Conservation (phyloP, 306 rosid species). For the Inga laurina region DNA sequence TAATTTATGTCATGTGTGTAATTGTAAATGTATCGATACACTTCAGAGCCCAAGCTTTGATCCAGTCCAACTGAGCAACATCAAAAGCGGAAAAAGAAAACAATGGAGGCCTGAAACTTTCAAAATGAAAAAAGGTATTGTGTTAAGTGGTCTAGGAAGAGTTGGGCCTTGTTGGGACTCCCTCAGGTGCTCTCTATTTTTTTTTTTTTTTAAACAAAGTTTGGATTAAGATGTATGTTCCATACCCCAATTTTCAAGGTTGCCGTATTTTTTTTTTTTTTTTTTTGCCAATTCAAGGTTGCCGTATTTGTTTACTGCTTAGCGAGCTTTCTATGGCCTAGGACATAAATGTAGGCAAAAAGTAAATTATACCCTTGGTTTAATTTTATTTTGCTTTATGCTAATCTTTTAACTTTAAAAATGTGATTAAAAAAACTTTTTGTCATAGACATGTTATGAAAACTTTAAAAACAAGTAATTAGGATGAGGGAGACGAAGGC, state of each 20-base stretch:
- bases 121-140: neutral
- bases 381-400: too few species aligned
- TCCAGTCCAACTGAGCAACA: neutral
- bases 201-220: neutral
- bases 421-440: too few species aligned
- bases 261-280: fast-evolving
- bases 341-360: too few species aligned
- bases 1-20: too few species aligned
- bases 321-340: neutral
- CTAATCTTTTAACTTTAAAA: neutral
- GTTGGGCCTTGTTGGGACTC: neutral
- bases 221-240: neutral
- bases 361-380: too few species aligned
- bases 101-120: too few species aligned
- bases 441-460: too few species aligned
- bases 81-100: too few species aligned
- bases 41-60: neutral
- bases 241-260: neutral
- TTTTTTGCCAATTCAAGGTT: too few species aligned
- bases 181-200: neutral
- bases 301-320: neutral
- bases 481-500: too few species aligned
- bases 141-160: neutral
- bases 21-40: too few species aligned
- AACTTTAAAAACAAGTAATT: too few species aligned